These are phyloP conservation scores for Kodamaea sp. DNA, from an alignment of 1,139 yeast species.

Conservation along the genomic window DNA sequence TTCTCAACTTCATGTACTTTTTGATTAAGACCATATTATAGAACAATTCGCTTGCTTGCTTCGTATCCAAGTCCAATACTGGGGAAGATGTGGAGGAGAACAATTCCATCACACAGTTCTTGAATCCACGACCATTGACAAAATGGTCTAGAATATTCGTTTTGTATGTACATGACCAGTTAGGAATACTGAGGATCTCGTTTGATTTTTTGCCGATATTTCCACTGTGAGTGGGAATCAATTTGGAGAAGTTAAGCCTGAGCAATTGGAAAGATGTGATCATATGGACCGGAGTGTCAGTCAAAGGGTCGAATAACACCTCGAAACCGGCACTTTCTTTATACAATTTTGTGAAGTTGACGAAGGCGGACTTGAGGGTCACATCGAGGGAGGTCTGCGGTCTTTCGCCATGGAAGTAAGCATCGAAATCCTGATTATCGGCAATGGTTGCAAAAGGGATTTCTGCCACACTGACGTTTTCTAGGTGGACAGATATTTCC, in stretches of 20 bases:
- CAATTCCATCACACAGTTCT: slow-evolving; percentile 38
- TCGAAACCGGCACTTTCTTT: slow-evolving; percentile 60
- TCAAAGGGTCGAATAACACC: slow-evolving; percentile 45
- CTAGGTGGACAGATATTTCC: slow-evolving; percentile 33
- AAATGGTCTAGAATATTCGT: slow-evolving; percentile 51
- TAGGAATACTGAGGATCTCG: slow-evolving; percentile 56
- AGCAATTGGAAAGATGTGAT: slow-evolving; percentile 47
- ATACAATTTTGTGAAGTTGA: slow-evolving; percentile 34
- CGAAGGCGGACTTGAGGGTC: slow-evolving; percentile 31
- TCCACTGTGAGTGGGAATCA: slow-evolving; percentile 12
- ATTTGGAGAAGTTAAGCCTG: slow-evolving; percentile 30
- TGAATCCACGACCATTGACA: slow-evolving; percentile 37
- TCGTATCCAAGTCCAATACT: slow-evolving; percentile 49
- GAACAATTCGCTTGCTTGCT: slow-evolving; percentile 41
- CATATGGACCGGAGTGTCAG: slow-evolving; percentile 56
- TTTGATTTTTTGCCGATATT: slow-evolving; percentile 19
- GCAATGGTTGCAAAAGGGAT: slow-evolving; percentile 39
- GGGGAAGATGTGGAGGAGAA: slow-evolving; percentile 51
- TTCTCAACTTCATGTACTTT: slow-evolving; percentile 32
- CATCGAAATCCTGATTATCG: slow-evolving; percentile 25
- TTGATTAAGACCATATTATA: slow-evolving; percentile 36
- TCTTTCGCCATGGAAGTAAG: slow-evolving; percentile 24
- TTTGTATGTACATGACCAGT: slow-evolving; percentile 51
- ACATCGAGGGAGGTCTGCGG: slow-evolving; percentile 32
- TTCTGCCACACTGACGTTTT: slow-evolving; percentile 30